Conservation (phyloP, 345 rosid species). For the Citrus sp. region DNA sequence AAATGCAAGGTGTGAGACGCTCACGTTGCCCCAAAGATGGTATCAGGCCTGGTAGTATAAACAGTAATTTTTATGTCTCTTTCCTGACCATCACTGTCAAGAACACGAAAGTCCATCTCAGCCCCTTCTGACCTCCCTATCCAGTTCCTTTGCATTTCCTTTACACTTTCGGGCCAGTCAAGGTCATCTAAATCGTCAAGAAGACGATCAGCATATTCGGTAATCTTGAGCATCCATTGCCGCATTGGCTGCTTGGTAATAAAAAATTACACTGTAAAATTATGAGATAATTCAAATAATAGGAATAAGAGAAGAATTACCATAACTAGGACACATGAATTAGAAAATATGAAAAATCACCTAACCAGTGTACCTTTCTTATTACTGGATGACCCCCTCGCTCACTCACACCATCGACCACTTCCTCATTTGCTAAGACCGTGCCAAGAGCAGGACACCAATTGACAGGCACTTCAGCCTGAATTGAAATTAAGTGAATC, state of each 20-base stretch:
- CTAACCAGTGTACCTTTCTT: conserved; percentile 65
- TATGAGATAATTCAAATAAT: conserved; percentile 56
- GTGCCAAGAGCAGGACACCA: conserved; percentile 99
- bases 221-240: conserved; percentile 98
- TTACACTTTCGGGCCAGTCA: conserved; percentile 91
- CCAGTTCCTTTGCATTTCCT: conserved; percentile 97
- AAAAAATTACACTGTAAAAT: conserved; percentile 95
- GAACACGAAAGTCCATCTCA: conserved; percentile 60
- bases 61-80: conserved; percentile 54
- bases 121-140: conserved; percentile 95
- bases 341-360: neutral
- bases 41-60: conserved; percentile 90
- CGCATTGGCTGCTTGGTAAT: conserved; percentile 99
- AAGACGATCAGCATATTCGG: conserved; percentile 91
- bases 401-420: conserved; percentile 94
- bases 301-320: conserved; percentile 27
- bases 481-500: conserved; percentile 20
- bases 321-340: neutral
- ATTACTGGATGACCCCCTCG: conserved; percentile 95
- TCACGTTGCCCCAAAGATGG: conserved; percentile 93
- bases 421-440: conserved; percentile 98
- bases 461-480: conserved; percentile 98
- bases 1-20: conserved; percentile 16
- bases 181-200: conserved; percentile 88
- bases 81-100: conserved; percentile 51